Base-by-base conservation (phyloP, 176 grass and related monocot species). In the Oryza officinalis region DNA sequence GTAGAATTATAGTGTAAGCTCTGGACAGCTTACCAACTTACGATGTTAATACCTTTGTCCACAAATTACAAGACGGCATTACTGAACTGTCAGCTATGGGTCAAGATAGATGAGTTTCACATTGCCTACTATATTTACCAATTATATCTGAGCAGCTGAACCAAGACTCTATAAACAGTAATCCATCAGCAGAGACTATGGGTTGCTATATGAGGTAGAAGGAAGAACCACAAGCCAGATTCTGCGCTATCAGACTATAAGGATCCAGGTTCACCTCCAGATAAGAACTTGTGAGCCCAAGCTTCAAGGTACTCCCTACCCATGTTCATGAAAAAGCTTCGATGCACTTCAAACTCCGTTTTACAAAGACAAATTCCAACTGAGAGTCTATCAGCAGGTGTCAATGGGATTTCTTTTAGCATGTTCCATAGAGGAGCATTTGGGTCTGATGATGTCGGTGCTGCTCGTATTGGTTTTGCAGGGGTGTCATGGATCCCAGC, bases 291-390 rank as follows among this genome's bases (percentile, higher is more conserved):
- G 13, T 75, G 78, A 32, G 88, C 54, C 88, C 88, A 90, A 54
- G 88, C 79, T 65, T 90, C 83, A 8, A 90, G 83, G 66, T 90
- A 90, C 33, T 90, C 88, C 83, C 77, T 82, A 27, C 88, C 88
- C 88, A 82, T 90, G 74, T 27, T 86, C 78, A 86, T 90, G 67
- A 90, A 90, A 86, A 90, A 90, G 63, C 78, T 86, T 65, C 83
- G 66, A 60, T 82, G 83, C 57, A 90, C 88, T 78, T 90, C 78
- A 26, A 50, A 77, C 66, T 90, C 83, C 37, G 88, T 78, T 44
- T 77, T 86, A 72, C 88, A 90, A 27, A 89, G 83, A 66, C 54
- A 66, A 26, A 90, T 72, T 20, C 88, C 88, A 30, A 90, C 83
- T 27, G 88, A 82, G 6, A 90, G 22, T 74, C 79, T 82, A 67